These are phyloP conservation scores for Penicillium manginii DNA, from an alignment of 495 filamentous ascomycete genomes.

Conservation along the genomic window DNA sequence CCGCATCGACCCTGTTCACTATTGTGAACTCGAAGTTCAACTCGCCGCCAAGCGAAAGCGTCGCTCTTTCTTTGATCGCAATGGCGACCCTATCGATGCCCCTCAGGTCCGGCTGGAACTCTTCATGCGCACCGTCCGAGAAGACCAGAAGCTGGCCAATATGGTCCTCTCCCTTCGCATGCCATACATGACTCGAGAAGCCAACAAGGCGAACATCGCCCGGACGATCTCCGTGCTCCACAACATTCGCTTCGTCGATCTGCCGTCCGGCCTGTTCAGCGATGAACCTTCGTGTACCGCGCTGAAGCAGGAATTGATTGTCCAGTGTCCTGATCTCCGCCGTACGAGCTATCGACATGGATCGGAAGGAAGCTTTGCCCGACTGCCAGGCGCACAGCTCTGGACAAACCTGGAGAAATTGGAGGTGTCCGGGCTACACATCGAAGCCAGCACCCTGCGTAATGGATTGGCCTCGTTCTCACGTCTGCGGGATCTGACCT, in stretches of 20 bases:
- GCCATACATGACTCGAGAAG: conserved; percentile 96
- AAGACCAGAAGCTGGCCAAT: conserved; percentile 65
- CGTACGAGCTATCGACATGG: conserved; percentile 86
- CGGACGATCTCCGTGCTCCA: conserved; percentile 83
- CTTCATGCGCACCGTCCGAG: conserved; percentile 78
- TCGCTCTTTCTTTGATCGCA: conserved; percentile 72
- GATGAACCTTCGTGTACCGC: conserved; percentile 76
- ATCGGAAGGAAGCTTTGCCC: conserved; percentile 75
- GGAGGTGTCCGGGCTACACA: conserved; percentile 70
- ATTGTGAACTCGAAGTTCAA: conserved; percentile 83
- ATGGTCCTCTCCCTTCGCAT: conserved; percentile 80
- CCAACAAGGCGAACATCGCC: conserved; percentile 80
- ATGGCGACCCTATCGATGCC: conserved; percentile 77
- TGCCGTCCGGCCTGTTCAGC: conserved; percentile 77
- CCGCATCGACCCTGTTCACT: conserved; percentile 93
- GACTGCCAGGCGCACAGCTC: conserved; percentile 62
- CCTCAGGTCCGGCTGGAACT: conserved; percentile 74
- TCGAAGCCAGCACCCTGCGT: conserved; percentile 74
- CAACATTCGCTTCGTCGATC: conserved; percentile 85
- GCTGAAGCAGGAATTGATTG: conserved; percentile 81
- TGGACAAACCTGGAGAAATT: conserved; percentile 83
- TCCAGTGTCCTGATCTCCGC: conserved; percentile 77
- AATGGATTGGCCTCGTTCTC: conserved; percentile 68
- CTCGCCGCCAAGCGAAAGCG: conserved; percentile 77
- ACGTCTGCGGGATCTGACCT: conserved; percentile 69